Conservation (phyloP, 2,329 filamentous ascomycete species). For the Penicillium sp. region DNA sequence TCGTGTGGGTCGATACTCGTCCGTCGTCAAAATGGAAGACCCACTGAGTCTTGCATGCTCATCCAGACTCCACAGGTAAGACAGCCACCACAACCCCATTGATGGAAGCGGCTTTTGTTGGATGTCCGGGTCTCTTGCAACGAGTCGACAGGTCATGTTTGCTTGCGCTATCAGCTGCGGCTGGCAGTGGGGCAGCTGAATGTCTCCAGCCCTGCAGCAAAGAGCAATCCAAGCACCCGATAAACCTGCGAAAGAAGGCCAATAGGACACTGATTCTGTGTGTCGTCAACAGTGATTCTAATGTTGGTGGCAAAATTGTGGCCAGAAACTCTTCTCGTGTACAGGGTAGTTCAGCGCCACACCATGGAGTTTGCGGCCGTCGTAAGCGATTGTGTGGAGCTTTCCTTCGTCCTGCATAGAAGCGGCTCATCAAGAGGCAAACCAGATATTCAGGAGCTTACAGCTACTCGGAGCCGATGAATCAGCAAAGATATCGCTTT, state of each 20-base stretch:
- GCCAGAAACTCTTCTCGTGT: too few relatives aligned
- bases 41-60: not conserved
- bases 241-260: not conserved
- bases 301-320: not conserved
- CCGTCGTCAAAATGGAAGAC: not conserved
- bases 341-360: too few relatives aligned
- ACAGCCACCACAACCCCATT: not conserved
- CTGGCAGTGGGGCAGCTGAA: not conserved
- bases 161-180: not conserved
- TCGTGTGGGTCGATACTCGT: not conserved
- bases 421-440: too few relatives aligned
- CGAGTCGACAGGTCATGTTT: not conserved
- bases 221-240: not conserved
- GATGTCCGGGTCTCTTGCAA: not conserved
- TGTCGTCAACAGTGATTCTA: too few relatives aligned
- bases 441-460: too few relatives aligned
- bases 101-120: not conserved
- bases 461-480: too few relatives aligned
- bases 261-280: not conserved
- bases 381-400: too few relatives aligned
- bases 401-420: too few relatives aligned
- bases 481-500: too few relatives aligned
- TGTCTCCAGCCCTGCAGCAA: not conserved
- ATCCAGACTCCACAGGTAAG: not conserved
- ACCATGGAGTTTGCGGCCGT: too few relatives aligned